Evolutionary conservation across 306 rosid genomes (phyloP).

Genomic region (Vigna hirtella): DNA sequence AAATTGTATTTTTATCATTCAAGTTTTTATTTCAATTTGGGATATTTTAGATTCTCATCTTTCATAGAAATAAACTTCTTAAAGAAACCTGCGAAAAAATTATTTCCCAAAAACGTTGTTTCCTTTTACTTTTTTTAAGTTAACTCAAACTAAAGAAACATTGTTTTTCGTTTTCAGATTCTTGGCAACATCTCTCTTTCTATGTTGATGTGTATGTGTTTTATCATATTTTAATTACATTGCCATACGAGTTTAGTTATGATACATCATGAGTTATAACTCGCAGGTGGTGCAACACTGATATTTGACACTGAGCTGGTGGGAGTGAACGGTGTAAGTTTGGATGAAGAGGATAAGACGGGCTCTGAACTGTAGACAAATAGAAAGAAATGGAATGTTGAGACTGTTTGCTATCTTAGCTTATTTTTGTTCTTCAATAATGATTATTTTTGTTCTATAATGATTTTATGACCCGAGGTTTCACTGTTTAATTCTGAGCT

Average conservation of each 20-base stretch:
- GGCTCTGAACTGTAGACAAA: slow-evolving; percentile 51
- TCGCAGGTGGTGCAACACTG: slow-evolving; percentile 92
- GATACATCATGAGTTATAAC: slow-evolving; percentile 31
- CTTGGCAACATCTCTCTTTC: neutral
- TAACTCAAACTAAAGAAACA: no score
- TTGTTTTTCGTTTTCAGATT: no score
- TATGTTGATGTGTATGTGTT: slow-evolving; percentile 1
- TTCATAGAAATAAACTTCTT: no score
- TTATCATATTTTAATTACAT: neutral
- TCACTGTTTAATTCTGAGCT: slow-evolving; percentile 12
- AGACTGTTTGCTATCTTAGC: slow-evolving; percentile 21
- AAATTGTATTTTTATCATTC: no score
- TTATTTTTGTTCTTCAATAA: slow-evolving; percentile 31
- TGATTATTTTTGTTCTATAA: slow-evolving; percentile 30
- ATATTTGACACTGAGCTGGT: slow-evolving; percentile 95
- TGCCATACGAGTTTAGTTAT: neutral
- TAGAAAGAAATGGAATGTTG: slow-evolving; percentile 17
- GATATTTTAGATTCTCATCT: no score
- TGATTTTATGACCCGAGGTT: slow-evolving; percentile 33
- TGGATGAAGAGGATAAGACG: slow-evolving; percentile 35
- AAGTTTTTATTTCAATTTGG: no score
- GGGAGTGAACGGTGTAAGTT: slow-evolving; percentile 66
- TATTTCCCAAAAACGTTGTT: no score
- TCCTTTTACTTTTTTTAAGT: no score
- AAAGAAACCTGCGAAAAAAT: no score